Percentiles rank a stretch among this genome's conserved stretches.
These are phyloP conservation scores for Xerocomus brunneocitrinus DNA, from an alignment of 768 basidiomycete species.

Conservation along the genomic window DNA sequence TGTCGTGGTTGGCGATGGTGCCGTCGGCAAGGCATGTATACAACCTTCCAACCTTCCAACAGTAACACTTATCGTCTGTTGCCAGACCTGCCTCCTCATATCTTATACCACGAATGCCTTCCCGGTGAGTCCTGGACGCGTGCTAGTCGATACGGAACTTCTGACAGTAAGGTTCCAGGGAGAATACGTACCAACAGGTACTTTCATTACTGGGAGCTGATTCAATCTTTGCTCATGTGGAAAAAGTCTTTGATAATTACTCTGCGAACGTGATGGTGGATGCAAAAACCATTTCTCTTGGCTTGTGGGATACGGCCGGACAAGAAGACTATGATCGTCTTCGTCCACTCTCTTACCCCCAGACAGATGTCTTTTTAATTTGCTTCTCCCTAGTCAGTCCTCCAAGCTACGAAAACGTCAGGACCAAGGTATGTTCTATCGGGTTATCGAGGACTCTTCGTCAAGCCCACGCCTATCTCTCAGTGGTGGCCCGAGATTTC, in stretches of 20 bases:
- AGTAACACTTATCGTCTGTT: slow-evolving; percentile 11
- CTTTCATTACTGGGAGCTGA: slow-evolving; percentile 12
- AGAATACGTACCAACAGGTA: slow-evolving; percentile 95
- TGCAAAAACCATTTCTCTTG: slow-evolving; percentile 95
- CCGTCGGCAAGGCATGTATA: slow-evolving; percentile 85
- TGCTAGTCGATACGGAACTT: slow-evolving; percentile 8
- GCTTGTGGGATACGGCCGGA: slow-evolving; percentile 99
- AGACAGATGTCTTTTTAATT: slow-evolving; percentile 98
- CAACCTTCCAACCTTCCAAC: slow-evolving; percentile 2
- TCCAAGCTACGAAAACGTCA: slow-evolving; percentile 97
- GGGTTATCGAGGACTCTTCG: neutral
- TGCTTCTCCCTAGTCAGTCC: slow-evolving; percentile 98
- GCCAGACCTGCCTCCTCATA: slow-evolving; percentile 94
- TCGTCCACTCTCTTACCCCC: slow-evolving; percentile 95
- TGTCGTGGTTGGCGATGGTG: slow-evolving; percentile 98
- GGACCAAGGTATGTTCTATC: slow-evolving; percentile 73
- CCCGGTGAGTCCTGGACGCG: slow-evolving; percentile 54
- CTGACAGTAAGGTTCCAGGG: slow-evolving; percentile 49
- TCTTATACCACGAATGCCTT: slow-evolving; percentile 99
- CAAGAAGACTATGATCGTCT: slow-evolving; percentile 99
- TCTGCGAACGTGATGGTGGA: slow-evolving; percentile 99
- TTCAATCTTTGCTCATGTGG: slow-evolving; percentile 8
- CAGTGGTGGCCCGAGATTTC: slow-evolving; percentile 97
- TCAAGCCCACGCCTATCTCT: slow-evolving; percentile 8
- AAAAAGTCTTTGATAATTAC: slow-evolving; percentile 94